A percentile compares a stretch with the other conserved stretches of the same genome.
These are phyloP conservation scores for Xylaria digitata DNA, from an alignment of 2,329 filamentous ascomycete genomes.

Conservation along the genomic window DNA sequence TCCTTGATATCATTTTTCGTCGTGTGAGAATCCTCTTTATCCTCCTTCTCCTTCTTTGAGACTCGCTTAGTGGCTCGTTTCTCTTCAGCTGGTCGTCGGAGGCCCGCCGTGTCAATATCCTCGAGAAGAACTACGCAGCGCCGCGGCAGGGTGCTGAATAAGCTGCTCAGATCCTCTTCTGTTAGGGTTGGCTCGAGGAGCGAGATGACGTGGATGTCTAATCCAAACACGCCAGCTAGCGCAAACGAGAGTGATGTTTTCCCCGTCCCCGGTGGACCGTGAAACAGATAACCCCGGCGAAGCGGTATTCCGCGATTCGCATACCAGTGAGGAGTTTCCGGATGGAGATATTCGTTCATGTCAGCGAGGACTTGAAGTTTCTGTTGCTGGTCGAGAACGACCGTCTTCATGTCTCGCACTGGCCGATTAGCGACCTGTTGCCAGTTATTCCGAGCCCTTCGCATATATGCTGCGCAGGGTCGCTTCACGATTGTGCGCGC, in stretches of 20 bases:
- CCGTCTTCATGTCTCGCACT: slow-evolving; percentile 77
- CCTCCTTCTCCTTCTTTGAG: slow-evolving; percentile 34
- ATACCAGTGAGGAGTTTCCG: slow-evolving; percentile 77
- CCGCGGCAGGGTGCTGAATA: slow-evolving; percentile 71
- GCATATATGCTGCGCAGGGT: slow-evolving; percentile 59
- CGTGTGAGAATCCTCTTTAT: slow-evolving; percentile 13
- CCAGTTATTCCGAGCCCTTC: slow-evolving; percentile 63
- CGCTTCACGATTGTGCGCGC: slow-evolving; percentile 70
- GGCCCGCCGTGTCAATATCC: slow-evolving; percentile 74
- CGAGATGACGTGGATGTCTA: slow-evolving; percentile 74
- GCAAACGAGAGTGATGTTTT: slow-evolving; percentile 77
- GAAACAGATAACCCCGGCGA: slow-evolving; percentile 80
- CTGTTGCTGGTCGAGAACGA: slow-evolving; percentile 75
- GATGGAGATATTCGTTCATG: slow-evolving; percentile 82
- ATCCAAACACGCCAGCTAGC: slow-evolving; percentile 72
- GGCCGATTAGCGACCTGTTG: slow-evolving; percentile 70
- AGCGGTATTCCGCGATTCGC: slow-evolving; percentile 80
- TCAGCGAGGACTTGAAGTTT: slow-evolving; percentile 76
- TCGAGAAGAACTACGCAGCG: slow-evolving; percentile 75
- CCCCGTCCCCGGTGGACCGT: slow-evolving; percentile 79
- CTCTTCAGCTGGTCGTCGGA: slow-evolving; percentile 58
- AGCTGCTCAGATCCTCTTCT: slow-evolving; percentile 68
- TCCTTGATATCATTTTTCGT: slow-evolving; percentile 53
- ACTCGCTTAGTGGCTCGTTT: slow-evolving; percentile 36
- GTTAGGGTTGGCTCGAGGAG: slow-evolving; percentile 69